Percentiles rank a stretch among this genome's conserved stretches.
These are phyloP conservation scores for Pyrenophora teres DNA, from an alignment of 2,329 filamentous ascomycete genomes.

Conservation along the genomic window DNA sequence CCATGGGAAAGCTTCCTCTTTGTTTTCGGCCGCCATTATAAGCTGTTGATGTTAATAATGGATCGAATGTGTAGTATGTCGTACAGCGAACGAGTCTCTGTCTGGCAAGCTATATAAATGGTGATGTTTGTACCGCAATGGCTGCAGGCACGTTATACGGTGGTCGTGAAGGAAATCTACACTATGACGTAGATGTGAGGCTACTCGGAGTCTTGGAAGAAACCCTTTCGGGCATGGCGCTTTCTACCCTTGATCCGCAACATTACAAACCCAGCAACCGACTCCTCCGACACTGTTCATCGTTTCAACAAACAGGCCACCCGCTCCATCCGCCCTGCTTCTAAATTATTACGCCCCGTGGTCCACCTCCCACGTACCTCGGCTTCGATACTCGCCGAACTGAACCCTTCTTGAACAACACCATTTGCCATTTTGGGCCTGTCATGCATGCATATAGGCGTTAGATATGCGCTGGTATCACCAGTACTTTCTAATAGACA, in stretches of 20 bases:
- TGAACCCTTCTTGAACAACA: too few relatives aligned
- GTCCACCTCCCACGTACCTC: too few relatives aligned
- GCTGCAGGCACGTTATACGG: background rate
- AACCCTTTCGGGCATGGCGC: slow-evolving; percentile 5
- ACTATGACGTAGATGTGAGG: slow-evolving; percentile 13
- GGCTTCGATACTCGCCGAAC: too few relatives aligned
- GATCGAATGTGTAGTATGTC: background rate
- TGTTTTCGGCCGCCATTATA: slow-evolving; percentile 6
- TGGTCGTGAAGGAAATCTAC: slow-evolving; percentile 3
- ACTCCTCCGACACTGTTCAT: too few relatives aligned
- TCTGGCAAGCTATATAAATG: too few relatives aligned
- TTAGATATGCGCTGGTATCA: background rate
- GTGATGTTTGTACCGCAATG: too few relatives aligned
- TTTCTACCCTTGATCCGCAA: slow-evolving; percentile 1
- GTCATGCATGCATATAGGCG: background rate
- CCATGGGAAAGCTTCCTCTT: slow-evolving; percentile 63
- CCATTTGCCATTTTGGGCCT: slow-evolving; percentile 6
- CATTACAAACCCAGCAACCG: background rate
- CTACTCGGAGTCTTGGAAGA: background rate
- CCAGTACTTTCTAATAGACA: background rate
- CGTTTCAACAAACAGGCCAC: too few relatives aligned
- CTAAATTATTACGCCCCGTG: too few relatives aligned
- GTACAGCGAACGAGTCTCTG: too few relatives aligned
- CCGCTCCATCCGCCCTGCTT: too few relatives aligned
- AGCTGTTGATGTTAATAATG: too few relatives aligned